A percentile compares a stretch with the other conserved stretches of the same genome.
Conservation (phyloP, 148 eudicot genomes). For the Suaeda aralocaspica region DNA sequence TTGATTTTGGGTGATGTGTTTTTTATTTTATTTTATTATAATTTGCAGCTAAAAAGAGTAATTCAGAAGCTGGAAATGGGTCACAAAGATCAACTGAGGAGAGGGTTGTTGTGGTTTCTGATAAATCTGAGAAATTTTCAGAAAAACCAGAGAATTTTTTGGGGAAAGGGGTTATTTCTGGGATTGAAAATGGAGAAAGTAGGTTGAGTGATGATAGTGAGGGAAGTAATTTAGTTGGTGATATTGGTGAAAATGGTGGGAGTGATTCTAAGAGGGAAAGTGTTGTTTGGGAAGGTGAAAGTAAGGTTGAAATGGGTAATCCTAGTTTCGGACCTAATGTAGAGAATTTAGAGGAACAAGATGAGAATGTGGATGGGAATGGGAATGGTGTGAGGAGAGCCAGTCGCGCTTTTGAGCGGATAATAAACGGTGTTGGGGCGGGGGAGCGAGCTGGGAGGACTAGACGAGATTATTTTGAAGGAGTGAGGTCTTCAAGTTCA, state of each 20-base stretch:
- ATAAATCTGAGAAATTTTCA: conserved; percentile 39
- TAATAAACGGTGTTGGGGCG: conserved; percentile 33
- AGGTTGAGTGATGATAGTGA: conserved; percentile 24
- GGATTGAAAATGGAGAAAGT: conserved; percentile 36
- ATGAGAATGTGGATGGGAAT: conserved; percentile 36
- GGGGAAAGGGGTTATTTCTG: conserved; percentile 37
- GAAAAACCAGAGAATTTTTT: conserved; percentile 35
- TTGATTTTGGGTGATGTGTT: conserved; percentile 4
- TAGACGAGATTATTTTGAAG: conserved; percentile 36
- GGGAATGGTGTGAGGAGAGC: conserved; percentile 36
- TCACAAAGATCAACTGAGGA: conserved; percentile 49
- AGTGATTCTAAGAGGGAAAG: conserved; percentile 28
- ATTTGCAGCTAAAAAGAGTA: conserved; percentile 57
- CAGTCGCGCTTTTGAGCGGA: conserved; percentile 32
- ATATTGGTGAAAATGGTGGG: conserved; percentile 30
- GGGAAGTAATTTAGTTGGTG: conserved; percentile 25
- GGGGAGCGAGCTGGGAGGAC: conserved; percentile 33
- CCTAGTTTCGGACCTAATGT: conserved; percentile 27
- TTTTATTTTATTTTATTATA: not conserved
- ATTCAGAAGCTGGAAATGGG: conserved; percentile 38
- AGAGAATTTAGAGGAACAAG: conserved; percentile 32
- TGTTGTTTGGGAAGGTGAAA: conserved; percentile 28
- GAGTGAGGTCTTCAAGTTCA: conserved; percentile 35
- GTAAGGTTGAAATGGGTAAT: conserved; percentile 23
- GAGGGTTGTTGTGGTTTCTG: conserved; percentile 33